Conservation (phyloP, 1,284 basidiomycete species). For the Cryptococcus floricola region DNA sequence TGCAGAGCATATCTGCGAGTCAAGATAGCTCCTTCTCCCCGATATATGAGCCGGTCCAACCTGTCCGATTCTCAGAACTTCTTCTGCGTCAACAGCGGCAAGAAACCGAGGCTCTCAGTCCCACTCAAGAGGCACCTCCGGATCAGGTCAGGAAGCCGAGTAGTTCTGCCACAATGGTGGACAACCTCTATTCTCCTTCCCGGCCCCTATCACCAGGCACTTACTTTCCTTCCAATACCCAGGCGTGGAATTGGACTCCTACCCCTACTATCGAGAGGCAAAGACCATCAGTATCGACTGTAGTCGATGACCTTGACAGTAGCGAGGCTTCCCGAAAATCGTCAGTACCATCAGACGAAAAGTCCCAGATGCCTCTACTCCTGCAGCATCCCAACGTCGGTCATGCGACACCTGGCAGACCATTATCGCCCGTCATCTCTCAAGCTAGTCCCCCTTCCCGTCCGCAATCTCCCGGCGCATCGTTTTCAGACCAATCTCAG, state of each 20-base stretch:
- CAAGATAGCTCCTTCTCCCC: neutral
- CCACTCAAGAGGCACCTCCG: no score
- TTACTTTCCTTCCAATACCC: neutral
- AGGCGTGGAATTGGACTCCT: neutral
- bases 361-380: neutral
- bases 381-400: neutral
- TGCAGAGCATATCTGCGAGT: neutral
- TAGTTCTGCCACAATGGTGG: neutral
- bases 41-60: neutral
- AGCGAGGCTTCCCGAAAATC: neutral
- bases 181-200: no score
- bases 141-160: neutral
- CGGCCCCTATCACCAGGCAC: neutral
- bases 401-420: neutral
- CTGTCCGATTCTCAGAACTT: neutral
- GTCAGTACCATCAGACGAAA: neutral
- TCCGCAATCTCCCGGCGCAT: neutral
- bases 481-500: neutral
- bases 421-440: neutral
- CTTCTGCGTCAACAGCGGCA: neutral
- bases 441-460: neutral
- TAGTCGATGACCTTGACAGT: neutral
- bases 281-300: neutral
- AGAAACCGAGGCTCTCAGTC: no score
- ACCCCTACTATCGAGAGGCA: neutral